Percentiles rank a stretch among this genome's conserved stretches.
Conservation (phyloP, 805 yeast genomes). For the Kodamaea laetipori region DNA sequence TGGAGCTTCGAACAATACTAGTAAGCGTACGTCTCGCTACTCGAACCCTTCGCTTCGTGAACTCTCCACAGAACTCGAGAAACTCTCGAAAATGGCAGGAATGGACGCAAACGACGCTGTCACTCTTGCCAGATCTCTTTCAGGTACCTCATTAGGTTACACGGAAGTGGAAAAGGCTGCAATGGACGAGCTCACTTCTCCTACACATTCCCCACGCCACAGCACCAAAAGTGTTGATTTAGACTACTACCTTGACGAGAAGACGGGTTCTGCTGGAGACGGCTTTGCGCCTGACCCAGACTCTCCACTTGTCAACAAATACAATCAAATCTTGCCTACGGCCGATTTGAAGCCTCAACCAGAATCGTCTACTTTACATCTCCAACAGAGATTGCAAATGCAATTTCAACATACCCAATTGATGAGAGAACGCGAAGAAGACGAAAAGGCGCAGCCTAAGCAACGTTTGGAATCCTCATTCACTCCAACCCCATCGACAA, state of each 20-base stretch:
- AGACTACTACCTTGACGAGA: slow-evolving; percentile 6
- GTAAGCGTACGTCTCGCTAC: slow-evolving; percentile 4
- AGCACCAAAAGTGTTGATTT: slow-evolving; percentile 1
- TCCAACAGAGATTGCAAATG: slow-evolving; percentile 21
- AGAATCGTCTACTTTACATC: slow-evolving; percentile 15
- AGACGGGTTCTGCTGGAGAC: slow-evolving; percentile 7
- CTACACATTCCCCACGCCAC: slow-evolving; percentile 15
- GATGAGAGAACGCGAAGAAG: slow-evolving; percentile 37
- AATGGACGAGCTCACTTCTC: slow-evolving; percentile 18
- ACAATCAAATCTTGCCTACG: slow-evolving; percentile 9
- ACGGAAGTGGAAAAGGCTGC: slow-evolving; percentile 47
- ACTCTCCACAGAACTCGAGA: slow-evolving; percentile 73
- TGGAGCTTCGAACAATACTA: not conserved
- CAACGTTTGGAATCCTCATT: slow-evolving; percentile 8
- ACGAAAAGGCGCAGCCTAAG: slow-evolving; percentile 28
- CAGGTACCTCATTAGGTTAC: slow-evolving; percentile 66
- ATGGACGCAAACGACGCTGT: slow-evolving; percentile 79
- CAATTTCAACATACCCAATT: slow-evolving; percentile 19
- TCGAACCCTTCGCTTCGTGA: slow-evolving; percentile 66
- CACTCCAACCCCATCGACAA: slow-evolving; percentile 3
- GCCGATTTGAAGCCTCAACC: slow-evolving; percentile 6
- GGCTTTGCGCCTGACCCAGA: slow-evolving; percentile 6
- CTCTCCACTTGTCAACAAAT: slow-evolving; percentile 1
- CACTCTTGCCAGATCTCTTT: slow-evolving; percentile 76
- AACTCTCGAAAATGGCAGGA: slow-evolving; percentile 74